These are phyloP conservation scores for Drechslerella stenobrocha DNA, from an alignment of 2,329 filamentous ascomycete genomes.

Conservation along the genomic window DNA sequence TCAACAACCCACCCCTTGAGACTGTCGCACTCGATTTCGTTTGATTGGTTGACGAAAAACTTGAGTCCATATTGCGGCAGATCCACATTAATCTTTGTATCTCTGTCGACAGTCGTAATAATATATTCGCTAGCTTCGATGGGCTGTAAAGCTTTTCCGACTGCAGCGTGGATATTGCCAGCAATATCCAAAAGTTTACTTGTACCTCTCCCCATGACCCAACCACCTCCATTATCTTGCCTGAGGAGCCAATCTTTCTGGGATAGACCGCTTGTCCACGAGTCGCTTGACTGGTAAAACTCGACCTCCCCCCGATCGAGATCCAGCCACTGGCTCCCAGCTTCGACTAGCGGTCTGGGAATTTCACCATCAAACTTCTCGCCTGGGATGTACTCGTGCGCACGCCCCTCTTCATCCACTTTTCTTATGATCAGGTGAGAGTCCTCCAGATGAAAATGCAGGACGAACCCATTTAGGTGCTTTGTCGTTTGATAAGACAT, in stretches of 20 bases:
- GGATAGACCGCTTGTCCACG: constrained; percentile 1
- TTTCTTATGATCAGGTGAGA: constrained; percentile 19
- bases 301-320: neutral
- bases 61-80: constrained; percentile 60
- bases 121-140: constrained; percentile 8
- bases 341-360: neutral
- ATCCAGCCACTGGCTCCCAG: constrained; percentile 33
- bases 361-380: constrained; percentile 14
- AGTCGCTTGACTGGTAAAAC: constrained; percentile 10
- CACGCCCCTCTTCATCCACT: neutral
- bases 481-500: constrained; percentile 55
- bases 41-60: constrained; percentile 56
- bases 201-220: constrained; percentile 2
- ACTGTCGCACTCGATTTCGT: constrained; percentile 58
- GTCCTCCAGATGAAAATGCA: constrained; percentile 14
- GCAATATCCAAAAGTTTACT: constrained; percentile 4
- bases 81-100: constrained; percentile 55
- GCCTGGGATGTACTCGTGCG: constrained; percentile 12
- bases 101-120: neutral
- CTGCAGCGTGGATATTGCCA: constrained; percentile 8
- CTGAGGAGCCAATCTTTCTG: constrained; percentile 10
- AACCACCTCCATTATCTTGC: neutral
- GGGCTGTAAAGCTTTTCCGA: neutral
- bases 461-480: constrained; percentile 48
- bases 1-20: constrained; percentile 61